Conservation (phyloP, 2,329 filamentous ascomycete genomes). For the Colletotrichum ledebouriae region DNA sequence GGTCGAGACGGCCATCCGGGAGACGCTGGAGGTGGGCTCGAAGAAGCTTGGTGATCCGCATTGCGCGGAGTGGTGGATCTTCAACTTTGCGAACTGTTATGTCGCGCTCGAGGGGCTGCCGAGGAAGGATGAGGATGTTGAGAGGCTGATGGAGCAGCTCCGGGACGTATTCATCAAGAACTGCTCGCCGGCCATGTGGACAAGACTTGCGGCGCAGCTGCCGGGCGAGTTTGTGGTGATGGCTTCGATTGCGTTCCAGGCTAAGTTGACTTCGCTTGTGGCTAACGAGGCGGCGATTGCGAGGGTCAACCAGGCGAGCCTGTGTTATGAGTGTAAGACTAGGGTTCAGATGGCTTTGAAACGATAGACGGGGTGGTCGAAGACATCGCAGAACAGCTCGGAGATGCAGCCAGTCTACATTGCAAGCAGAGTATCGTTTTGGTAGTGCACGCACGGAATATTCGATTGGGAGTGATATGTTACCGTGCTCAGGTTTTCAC, state of each 20-base stretch:
- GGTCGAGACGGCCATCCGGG: slow-evolving; percentile 34
- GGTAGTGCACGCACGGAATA: not conserved
- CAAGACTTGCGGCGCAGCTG: slow-evolving; percentile 23
- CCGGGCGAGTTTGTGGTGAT: slow-evolving; percentile 26
- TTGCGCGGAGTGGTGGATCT: slow-evolving; percentile 35
- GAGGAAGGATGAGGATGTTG: slow-evolving; percentile 27
- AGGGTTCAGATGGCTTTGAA: slow-evolving; percentile 28
- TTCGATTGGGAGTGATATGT: too few species aligned
- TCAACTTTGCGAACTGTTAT: slow-evolving; percentile 33
- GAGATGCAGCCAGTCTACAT: too few species aligned
- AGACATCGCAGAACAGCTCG: not conserved
- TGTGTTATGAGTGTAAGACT: slow-evolving; percentile 40
- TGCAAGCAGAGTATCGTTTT: not conserved
- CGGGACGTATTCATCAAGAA: slow-evolving; percentile 28
- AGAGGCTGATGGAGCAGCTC: slow-evolving; percentile 4
- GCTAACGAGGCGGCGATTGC: slow-evolving; percentile 35
- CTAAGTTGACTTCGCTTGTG: slow-evolving; percentile 27
- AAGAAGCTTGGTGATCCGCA: slow-evolving; percentile 14
- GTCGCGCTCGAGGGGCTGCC: slow-evolving; percentile 28
- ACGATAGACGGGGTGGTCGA: not conserved
- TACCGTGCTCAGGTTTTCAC: too few species aligned
- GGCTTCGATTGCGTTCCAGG: slow-evolving; percentile 36
- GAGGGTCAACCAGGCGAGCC: slow-evolving; percentile 29
- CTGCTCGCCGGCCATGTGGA: slow-evolving; percentile 28
- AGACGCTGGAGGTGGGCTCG: slow-evolving; percentile 34